A percentile compares a stretch with the other conserved stretches of the same genome.
Evolutionary conservation across 768 basidiomycete species (phyloP).

Genomic region (Tylopilus balloui): DNA sequence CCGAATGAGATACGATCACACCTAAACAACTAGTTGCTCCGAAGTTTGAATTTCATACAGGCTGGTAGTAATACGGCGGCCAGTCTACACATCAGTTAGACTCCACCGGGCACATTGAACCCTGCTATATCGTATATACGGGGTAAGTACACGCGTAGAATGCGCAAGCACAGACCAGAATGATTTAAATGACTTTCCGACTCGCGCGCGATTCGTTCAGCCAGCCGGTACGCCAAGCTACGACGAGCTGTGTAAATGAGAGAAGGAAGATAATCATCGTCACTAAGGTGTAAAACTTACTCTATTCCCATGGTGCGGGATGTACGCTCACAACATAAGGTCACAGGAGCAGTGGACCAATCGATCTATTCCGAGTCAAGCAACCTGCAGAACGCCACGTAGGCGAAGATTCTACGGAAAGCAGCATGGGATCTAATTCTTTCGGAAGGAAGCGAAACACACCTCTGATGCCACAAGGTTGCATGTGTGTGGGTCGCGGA

Average conservation of each 20-base stretch:
- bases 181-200: constrained; percentile 26
- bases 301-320: constrained; percentile 29
- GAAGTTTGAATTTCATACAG: constrained; percentile 38
- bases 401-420: constrained; percentile 31
- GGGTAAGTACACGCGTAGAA: constrained; percentile 7
- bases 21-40: constrained; percentile 32
- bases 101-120: constrained; percentile 21
- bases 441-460: constrained; percentile 18
- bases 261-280: constrained; percentile 5
- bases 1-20: constrained; percentile 20
- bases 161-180: constrained; percentile 25
- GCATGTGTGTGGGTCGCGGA: constrained; percentile 31
- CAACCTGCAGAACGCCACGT: constrained; percentile 29
- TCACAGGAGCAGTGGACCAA: constrained; percentile 28
- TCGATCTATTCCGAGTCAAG: constrained; percentile 25
- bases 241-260: constrained; percentile 22
- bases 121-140: constrained; percentile 16
- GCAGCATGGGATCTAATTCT: constrained; percentile 17
- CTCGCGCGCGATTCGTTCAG: constrained; percentile 25
- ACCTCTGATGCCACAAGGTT: constrained; percentile 37
- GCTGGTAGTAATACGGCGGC: constrained; percentile 24
- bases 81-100: constrained; percentile 8
- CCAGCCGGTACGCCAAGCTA: constrained; percentile 33
- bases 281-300: constrained; percentile 25
- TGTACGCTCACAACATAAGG: constrained; percentile 29